Evolutionary conservation across 768 basidiomycete genomes (phyloP).

Genomic region (Amanita thiersii): DNA sequence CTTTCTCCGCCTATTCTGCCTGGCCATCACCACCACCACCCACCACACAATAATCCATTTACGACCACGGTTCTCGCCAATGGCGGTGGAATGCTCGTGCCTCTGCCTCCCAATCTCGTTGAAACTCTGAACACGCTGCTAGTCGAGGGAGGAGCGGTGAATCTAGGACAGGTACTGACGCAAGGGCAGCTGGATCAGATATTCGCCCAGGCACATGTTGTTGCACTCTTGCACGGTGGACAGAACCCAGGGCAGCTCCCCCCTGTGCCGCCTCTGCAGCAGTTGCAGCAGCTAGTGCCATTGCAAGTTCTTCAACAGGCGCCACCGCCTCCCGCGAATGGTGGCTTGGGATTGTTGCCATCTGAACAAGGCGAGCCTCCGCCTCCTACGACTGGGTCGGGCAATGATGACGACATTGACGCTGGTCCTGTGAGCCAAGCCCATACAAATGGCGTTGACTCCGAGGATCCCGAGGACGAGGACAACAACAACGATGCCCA

Average conservation of each 20-base stretch:
- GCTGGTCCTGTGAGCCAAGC: neutral
- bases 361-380: neutral
- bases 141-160: slow-evolving; percentile 1
- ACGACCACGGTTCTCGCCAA: slow-evolving; percentile 1
- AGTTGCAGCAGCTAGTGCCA: neutral
- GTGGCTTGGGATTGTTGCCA: too few relatives aligned
- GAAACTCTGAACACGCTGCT: slow-evolving; percentile 3
- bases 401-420: neutral
- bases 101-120: slow-evolving; percentile 5
- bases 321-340: neutral
- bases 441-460: neutral
- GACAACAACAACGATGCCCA: too few relatives aligned
- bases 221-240: neutral
- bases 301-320: neutral
- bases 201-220: slow-evolving; percentile 3
- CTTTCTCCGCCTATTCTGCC: neutral
- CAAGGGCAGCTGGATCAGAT: slow-evolving; percentile 5
- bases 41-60: slow-evolving; percentile 1
- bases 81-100: slow-evolving; percentile 3
- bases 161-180: slow-evolving; percentile 5
- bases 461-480: neutral
- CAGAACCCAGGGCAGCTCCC: neutral
- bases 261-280: neutral
- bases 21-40: neutral
- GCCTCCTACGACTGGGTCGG: neutral